Evolutionary conservation across 345 rosid species (phyloP).

Genomic region (Syzygium aqueum): DNA sequence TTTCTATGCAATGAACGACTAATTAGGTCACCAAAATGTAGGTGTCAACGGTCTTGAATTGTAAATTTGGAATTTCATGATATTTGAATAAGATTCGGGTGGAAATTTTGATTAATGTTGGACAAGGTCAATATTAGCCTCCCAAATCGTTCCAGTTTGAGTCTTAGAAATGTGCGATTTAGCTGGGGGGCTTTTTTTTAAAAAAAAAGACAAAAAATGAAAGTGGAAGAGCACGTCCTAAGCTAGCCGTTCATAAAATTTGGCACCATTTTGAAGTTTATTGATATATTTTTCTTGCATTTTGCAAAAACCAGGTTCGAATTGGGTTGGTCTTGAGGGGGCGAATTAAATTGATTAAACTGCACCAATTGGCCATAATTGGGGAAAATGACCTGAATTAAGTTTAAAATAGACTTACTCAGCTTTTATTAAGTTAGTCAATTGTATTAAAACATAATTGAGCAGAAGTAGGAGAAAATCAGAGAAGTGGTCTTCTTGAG

Average conservation of each 20-base stretch:
- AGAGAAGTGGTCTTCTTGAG: background rate
- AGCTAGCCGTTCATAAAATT: background rate
- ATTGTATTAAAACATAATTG: background rate
- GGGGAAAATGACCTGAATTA: fast-evolving
- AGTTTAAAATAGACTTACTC: background rate
- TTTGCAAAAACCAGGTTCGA: background rate
- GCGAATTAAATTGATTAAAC: background rate
- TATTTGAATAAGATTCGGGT: background rate
- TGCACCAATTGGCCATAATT: background rate
- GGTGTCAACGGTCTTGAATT: background rate
- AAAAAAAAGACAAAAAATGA: background rate
- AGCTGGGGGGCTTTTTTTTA: background rate
- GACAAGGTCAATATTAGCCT: background rate
- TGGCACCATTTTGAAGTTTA: background rate
- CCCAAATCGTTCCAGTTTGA: background rate
- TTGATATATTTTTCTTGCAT: background rate
- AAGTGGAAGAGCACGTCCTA: background rate
- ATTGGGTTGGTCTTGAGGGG: background rate
- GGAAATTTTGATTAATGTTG: background rate
- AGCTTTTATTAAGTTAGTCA: background rate
- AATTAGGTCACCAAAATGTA: no score
- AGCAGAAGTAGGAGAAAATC: background rate
- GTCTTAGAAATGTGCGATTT: background rate
- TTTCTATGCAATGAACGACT: no score
- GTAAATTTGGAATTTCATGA: background rate